Evolutionary conservation across 225 moss, liverwort and hornwort species (phyloP).

Genomic region (Bryoerythrophyllum caledonicum): DNA sequence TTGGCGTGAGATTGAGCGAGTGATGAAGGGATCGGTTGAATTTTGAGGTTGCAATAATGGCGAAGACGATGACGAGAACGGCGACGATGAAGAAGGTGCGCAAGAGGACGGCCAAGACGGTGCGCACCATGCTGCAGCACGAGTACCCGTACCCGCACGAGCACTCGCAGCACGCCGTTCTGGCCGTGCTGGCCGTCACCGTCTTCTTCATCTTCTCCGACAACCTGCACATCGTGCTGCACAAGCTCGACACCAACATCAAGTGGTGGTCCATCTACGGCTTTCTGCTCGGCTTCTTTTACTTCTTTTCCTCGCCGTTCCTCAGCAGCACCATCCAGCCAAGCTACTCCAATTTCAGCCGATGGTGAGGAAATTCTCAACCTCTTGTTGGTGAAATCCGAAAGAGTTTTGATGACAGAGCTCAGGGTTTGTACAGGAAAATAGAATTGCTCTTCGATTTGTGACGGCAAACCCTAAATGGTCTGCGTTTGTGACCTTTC

Average conservation of each 20-base stretch:
- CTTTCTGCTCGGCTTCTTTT: conserved; percentile 85
- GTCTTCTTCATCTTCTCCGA: conserved; percentile 93
- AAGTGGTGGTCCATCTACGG: conserved; percentile 99
- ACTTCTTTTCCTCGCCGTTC: conserved; percentile 97
- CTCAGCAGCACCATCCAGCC: conserved; percentile 94
- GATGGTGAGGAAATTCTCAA: conserved; percentile 60
- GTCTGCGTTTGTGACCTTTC: not conserved
- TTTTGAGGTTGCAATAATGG: conserved; percentile 16
- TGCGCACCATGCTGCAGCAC: conserved; percentile 72
- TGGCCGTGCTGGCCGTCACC: conserved; percentile 85
- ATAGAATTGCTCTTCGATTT: no score
- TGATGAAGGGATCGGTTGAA: not conserved
- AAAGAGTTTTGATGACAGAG: no score
- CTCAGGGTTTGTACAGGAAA: no score
- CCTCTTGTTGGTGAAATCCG: not conserved
- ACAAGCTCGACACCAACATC: conserved; percentile 93
- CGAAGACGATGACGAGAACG: conserved; percentile 35
- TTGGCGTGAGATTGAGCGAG: not conserved
- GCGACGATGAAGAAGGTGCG: conserved; percentile 51
- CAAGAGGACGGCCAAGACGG: conserved; percentile 51
- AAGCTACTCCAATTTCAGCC: conserved; percentile 99
- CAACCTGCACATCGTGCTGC: conserved; percentile 89
- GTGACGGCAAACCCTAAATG: no score
- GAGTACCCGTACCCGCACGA: conserved; percentile 92
- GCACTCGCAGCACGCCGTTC: conserved; percentile 96